A percentile compares a stretch with the other conserved stretches of the same genome.
phyloP scores from a whole-genome alignment of 805 yeast species.

The Alloascoidea africana region DNA sequence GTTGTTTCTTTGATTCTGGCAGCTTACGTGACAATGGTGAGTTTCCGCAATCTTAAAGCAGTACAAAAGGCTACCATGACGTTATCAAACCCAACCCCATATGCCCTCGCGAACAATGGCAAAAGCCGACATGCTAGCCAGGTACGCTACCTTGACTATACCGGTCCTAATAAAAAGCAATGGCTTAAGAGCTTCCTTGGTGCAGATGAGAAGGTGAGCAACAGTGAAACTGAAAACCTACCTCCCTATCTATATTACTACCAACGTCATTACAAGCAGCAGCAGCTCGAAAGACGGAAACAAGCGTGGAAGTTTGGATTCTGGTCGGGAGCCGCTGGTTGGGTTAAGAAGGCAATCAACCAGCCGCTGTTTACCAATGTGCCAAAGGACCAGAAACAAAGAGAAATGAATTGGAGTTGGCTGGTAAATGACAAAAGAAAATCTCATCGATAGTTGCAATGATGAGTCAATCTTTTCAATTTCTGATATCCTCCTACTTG shows the following conservation, averaged over 20 bases:
- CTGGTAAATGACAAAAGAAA: no score
- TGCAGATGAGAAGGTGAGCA: no score
- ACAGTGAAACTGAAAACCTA: background rate
- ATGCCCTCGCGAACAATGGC: background rate
- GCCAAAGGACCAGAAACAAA: background rate
- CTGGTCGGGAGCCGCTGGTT: background rate
- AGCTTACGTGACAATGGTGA: background rate
- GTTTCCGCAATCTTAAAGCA: background rate
- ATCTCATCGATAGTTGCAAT: no score
- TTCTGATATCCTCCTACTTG: no score
- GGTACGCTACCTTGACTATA: no score
- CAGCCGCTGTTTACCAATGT: background rate
- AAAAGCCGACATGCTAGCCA: background rate
- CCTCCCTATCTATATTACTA: conserved; percentile 1
- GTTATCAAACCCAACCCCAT: background rate
- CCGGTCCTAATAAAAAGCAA: no score
- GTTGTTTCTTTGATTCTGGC: background rate
- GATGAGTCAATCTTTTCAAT: no score
- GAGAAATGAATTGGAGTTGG: background rate
- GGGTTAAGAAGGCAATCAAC: background rate
- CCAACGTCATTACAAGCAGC: background rate
- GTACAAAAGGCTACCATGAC: background rate
- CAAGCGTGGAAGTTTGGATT: background rate
- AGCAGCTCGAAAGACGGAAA: background rate
- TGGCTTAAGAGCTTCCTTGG: background rate